Evolutionary conservation across 208 protist species (phyloP).

Genomic region (Leishmania amazonensis): DNA sequence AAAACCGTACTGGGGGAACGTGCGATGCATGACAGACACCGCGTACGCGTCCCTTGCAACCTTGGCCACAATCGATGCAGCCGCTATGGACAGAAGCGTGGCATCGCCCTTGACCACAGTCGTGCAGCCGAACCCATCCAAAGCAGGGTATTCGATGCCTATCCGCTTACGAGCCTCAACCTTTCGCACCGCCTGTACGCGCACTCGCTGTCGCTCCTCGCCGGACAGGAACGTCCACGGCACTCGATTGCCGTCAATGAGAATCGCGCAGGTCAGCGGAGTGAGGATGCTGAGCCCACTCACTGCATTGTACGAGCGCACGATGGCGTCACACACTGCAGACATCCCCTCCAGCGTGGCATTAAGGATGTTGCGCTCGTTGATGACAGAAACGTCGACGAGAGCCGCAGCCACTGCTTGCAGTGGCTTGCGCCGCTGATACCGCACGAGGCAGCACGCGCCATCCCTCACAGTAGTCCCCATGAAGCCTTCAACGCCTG

Average conservation of each 20-base stretch:
- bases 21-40: conserved; percentile 33
- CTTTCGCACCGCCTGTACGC: conserved; percentile 4
- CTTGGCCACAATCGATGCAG: conserved; percentile 54
- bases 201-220: conserved; percentile 15
- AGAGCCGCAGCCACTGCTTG: conserved; percentile 34
- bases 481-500: not conserved
- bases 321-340: conserved; percentile 23
- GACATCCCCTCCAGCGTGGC: conserved; percentile 66
- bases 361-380: conserved; percentile 57
- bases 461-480: not conserved
- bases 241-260: conserved; percentile 51
- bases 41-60: conserved; percentile 45
- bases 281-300: conserved; percentile 10
- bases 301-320: conserved; percentile 21
- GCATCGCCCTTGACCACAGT: conserved; percentile 47
- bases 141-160: conserved; percentile 22
- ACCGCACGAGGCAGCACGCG: conserved; percentile 7
- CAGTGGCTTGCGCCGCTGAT: conserved; percentile 11
- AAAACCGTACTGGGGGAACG: conserved; percentile 48
- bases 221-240: conserved; percentile 47
- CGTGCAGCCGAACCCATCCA: conserved; percentile 23
- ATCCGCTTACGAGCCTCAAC: conserved; percentile 22
- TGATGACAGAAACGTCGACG: conserved; percentile 34
- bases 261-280: conserved; percentile 37
- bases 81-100: conserved; percentile 35